Base-by-base conservation (phyloP, 106 monocot species). In the Alisma plantagoaquatica region DNA sequence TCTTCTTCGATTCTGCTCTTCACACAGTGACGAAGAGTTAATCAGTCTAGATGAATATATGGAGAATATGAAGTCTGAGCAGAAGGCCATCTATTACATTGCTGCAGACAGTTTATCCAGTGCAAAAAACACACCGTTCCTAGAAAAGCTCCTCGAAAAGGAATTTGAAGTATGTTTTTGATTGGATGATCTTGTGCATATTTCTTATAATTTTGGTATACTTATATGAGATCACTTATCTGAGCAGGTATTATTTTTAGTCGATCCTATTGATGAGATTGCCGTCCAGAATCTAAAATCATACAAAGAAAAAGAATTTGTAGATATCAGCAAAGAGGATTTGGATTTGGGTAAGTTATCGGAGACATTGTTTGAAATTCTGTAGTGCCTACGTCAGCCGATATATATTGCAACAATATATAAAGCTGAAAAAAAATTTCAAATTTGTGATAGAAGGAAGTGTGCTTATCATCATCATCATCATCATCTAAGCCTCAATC, bases 241-340 rank as follows among this genome's bases (percentile, higher is more conserved):
- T 12, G 22, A 67, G 29, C 60, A 99, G 98, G 98, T 99, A 16
- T 53, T 99, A 35, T 79, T 82, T 66, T 65, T 99, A 41, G 75
- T 99, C 63, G 90, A 99, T 58, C 90, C 98, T 15, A 83, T 99
- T 71, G 98, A 99, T 63, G 98, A 99, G 60, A 72, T 99, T 57
- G 90, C 98, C 27, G 61, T 99, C 48, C 79, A 70, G 55, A 90
- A 82, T 41, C 66, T 98, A 41, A 85, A 90, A 49, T 65, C 81
- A 26, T 98, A 90, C 74, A 98, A 98, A 71, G 96, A 98, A 23
- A 99, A 99, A 64, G 76, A 86, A 4, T 99, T 99, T 71, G 86
- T 90, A 21, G 98, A 99, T 61, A 90, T 99, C 63, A 99, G 90
- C 90, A 99, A 99, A 61, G 98, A 99, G 50, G 98, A 86, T 33